Evolutionary conservation across 2,329 filamentous ascomycete genomes (phyloP), one percentile per base, ranked within the genome.

Genomic region (Furcasterigmium furcatum): DNA sequence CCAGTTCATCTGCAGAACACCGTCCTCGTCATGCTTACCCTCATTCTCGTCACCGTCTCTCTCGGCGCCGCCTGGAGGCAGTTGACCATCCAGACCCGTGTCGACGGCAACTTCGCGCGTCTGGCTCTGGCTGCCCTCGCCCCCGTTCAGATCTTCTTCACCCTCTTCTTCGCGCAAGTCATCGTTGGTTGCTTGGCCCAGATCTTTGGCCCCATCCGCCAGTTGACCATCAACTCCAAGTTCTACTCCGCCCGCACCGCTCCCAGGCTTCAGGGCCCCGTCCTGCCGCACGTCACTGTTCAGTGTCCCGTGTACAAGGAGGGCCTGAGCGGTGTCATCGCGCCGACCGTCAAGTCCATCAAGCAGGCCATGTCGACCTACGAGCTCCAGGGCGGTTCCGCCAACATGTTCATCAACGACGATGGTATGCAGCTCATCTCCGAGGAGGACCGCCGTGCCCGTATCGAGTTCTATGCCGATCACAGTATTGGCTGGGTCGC

Each of bases 301-400:
- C 89, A 95, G 60, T 91, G 88, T 62, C 89, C 89, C 5, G 87
- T 95, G 0, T 95, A 94, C 71, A 94, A 92, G 64, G 89, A 95
- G 63, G 88, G 88, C 52, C 74, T 95, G 3, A 70, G 70, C 29
- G 80, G 74, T 50, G 89, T 95, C 63, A 91, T 91, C 57, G 78
- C 76, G 18, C 88, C 88, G 8, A 92, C 88, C 0, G 80, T 91
- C 56, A 82, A 82, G 57, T 91, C 87, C 2, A 77, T 91, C 66
- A 90, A 90, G 67, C 78, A 85, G 55, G 85, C 85, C 51, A 88
- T 89, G 59, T 85, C 83, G 25, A 88, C 84, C 0, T 90, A 89
- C 57, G 86, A 89, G 60, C 72, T 88, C 16, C 85, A 89, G 58
- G 86, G 86, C 51, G 86, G 86, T n/a, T 87, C 84, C 8, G 85